Conservation (phyloP, 345 rosid genomes). For the Linum usitatissimum region DNA sequence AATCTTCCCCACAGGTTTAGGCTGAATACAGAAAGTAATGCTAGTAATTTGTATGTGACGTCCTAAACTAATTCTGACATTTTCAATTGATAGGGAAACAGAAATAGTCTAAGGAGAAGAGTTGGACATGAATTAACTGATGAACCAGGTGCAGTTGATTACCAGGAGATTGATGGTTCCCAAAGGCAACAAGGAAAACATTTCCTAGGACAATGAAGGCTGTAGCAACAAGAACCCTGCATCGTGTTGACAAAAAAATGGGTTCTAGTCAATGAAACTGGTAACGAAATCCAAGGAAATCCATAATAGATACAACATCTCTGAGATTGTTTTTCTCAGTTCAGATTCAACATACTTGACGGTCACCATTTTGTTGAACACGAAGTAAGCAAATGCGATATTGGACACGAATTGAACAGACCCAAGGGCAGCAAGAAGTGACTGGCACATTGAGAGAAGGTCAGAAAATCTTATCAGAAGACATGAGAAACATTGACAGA, state of each 20-base stretch:
- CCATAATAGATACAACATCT: not conserved
- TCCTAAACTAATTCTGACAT: not conserved
- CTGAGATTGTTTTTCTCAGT: constrained; percentile 17
- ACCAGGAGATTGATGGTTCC: constrained; percentile 99
- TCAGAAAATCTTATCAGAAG: not conserved
- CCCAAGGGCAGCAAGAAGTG: constrained; percentile 97
- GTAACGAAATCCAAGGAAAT: not conserved
- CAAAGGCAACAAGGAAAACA: constrained; percentile 87
- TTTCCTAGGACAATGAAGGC: constrained; percentile 93
- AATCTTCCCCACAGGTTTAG: too few relatives aligned
- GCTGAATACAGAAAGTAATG: not conserved
- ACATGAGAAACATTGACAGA: not conserved
- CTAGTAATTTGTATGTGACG: too few relatives aligned
- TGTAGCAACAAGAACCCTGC: constrained; percentile 86
- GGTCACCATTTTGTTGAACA: constrained; percentile 76
- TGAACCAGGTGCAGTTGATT: constrained; percentile 10
- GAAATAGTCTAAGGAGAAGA: not conserved
- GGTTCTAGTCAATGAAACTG: constrained; percentile 5
- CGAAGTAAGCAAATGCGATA: constrained; percentile 92
- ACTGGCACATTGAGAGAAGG: constrained; percentile 45
- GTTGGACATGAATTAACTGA: not conserved
- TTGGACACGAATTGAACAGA: constrained; percentile 93
- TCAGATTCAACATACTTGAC: constrained; percentile 65
- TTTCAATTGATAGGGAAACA: constrained; percentile 1
- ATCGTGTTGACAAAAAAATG: constrained; percentile 11